Percentiles rank a stretch among this genome's conserved stretches.
phyloP scores from a whole-genome alignment of 257 asterid genomes.

The Eucommia ulmoides region DNA sequence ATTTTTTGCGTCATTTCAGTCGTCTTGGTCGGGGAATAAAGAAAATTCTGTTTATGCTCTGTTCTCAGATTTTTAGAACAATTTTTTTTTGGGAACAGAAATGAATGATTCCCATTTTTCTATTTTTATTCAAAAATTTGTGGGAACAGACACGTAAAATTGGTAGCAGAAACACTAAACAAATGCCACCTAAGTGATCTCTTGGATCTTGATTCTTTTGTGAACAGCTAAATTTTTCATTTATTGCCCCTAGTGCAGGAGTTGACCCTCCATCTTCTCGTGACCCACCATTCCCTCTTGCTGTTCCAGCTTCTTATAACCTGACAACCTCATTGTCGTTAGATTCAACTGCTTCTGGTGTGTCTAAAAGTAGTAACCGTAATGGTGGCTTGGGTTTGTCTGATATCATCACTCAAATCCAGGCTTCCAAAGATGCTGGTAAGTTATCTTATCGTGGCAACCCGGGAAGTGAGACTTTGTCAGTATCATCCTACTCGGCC shows the following conservation, averaged over 20 bases:
- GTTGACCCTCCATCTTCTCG: slow-evolving; percentile 99
- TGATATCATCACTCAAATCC: slow-evolving; percentile 88
- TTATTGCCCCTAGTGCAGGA: slow-evolving; percentile 94
- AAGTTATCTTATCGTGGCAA: slow-evolving; percentile 49
- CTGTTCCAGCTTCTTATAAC: slow-evolving; percentile 87
- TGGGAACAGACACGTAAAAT: no score
- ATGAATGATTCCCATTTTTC: no score
- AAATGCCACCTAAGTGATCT: no score
- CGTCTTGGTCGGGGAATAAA: no score
- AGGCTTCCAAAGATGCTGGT: slow-evolving; percentile 81
- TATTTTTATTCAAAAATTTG: no score
- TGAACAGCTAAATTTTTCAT: slow-evolving; percentile 41
- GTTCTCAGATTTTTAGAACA: no score
- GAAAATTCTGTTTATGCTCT: no score
- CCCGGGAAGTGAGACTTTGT: slow-evolving; percentile 43
- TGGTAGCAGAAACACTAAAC: no score
- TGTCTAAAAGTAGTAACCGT: slow-evolving; percentile 58
- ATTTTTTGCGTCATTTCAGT: no score
- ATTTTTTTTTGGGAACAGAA: no score
- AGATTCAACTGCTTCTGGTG: slow-evolving; percentile 37
- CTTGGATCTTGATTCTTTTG: slow-evolving; percentile 11
- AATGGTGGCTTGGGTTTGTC: slow-evolving; percentile 84
- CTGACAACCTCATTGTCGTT: slow-evolving; percentile 39
- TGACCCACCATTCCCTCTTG: slow-evolving; percentile 97
- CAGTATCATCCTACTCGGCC: slow-evolving; percentile 50